These are phyloP conservation scores for Cordyceps fumosorosea DNA, from an alignment of 2,329 filamentous ascomycete genomes.

Conservation along the genomic window DNA sequence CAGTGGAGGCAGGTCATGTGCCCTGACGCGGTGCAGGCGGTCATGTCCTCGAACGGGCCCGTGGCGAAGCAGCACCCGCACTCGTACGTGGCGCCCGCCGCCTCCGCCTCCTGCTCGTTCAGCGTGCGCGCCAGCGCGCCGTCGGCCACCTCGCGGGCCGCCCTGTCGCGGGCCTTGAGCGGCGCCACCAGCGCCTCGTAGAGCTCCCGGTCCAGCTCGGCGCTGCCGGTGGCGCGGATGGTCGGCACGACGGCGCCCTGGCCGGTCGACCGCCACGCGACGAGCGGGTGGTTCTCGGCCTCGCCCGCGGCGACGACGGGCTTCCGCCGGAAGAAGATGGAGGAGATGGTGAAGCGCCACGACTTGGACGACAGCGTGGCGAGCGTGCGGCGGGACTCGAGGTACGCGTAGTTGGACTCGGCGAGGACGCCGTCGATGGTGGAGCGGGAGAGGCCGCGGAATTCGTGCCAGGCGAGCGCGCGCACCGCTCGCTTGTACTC, in stretches of 20 bases:
- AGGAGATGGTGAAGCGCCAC: constrained; percentile 69
- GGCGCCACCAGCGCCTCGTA: constrained; percentile 51
- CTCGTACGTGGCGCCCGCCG: constrained; percentile 52
- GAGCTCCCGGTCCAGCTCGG: constrained; percentile 57
- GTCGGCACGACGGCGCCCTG: constrained; percentile 52
- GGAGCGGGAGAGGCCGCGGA: constrained; percentile 65
- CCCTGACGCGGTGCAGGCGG: constrained; percentile 59
- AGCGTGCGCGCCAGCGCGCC: constrained; percentile 44
- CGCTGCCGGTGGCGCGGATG: constrained; percentile 58
- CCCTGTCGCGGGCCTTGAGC: constrained; percentile 37
- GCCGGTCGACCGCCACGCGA: constrained; percentile 53
- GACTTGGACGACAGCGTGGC: constrained; percentile 64
- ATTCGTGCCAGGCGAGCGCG: constrained; percentile 64
- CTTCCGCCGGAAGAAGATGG: constrained; percentile 62
- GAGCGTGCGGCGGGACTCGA: constrained; percentile 62
- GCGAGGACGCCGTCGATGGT: constrained; percentile 73
- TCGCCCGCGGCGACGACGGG: constrained; percentile 44
- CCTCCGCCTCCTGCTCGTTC: constrained; percentile 54
- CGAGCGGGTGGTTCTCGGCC: constrained; percentile 54
- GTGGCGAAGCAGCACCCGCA: constrained; percentile 74
- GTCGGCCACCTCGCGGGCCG: constrained; percentile 44
- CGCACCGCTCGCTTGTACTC: constrained; percentile 65
- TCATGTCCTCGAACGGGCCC: constrained; percentile 65
- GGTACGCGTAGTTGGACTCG: constrained; percentile 74
- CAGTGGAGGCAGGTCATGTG: constrained; percentile 79